These are phyloP conservation scores for Silene coronaria DNA, from an alignment of 179 eudicot species.

Conservation along the genomic window DNA sequence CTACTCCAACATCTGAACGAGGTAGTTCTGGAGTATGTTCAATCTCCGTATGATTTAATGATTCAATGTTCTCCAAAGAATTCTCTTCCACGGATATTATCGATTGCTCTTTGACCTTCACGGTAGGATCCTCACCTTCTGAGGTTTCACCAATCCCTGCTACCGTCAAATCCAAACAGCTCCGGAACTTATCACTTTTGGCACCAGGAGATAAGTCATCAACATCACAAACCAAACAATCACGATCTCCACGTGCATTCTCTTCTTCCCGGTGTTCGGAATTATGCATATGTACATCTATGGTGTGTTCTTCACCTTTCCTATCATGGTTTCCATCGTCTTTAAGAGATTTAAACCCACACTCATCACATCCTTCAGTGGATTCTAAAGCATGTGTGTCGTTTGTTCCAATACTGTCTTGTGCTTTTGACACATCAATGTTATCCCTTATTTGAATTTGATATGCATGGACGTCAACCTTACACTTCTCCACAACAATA, in stretches of 20 bases:
- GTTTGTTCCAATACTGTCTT: constrained; percentile 11
- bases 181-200: constrained; percentile 43
- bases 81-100: constrained; percentile 29
- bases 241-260: constrained; percentile 12
- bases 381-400: constrained; percentile 2
- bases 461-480: constrained; percentile 19
- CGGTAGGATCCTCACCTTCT: constrained; percentile 25
- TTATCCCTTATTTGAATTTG: constrained; percentile 16
- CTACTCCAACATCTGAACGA: constrained; percentile 20
- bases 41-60: constrained; percentile 22
- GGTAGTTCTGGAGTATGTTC: constrained; percentile 28
- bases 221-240: constrained; percentile 22
- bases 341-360: neutral
- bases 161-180: constrained; percentile 48
- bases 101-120: constrained; percentile 25
- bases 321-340: neutral
- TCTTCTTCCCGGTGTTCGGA: constrained; percentile 8
- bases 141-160: constrained; percentile 20
- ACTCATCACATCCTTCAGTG: constrained; percentile 12
- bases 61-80: constrained; percentile 23
- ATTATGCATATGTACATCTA: constrained; percentile 2
- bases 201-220: constrained; percentile 32
- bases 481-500: constrained; percentile 15
- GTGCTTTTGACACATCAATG: neutral
- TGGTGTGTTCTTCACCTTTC: constrained; percentile 17